Percentiles rank a stretch among this genome's conserved stretches.
phyloP scores from a whole-genome alignment of 441 rosid genomes.

The Arabidopsis lyrata region DNA sequence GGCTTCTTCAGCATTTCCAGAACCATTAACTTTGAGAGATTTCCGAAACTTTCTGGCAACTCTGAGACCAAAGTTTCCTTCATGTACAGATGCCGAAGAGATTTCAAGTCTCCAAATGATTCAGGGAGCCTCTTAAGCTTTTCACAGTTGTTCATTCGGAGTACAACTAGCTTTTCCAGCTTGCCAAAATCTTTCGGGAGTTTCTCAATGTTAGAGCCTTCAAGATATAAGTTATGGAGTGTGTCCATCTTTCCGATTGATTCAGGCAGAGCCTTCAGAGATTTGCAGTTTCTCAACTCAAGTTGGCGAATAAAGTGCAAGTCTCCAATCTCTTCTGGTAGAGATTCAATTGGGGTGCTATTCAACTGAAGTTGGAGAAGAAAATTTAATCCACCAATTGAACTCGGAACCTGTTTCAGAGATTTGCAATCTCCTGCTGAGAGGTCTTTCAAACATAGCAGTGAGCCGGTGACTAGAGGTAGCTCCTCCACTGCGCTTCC shows the following conservation, averaged over 20 bases:
- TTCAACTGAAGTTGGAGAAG: slow-evolving; percentile 52
- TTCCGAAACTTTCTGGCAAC: slow-evolving; percentile 67
- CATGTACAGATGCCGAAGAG: slow-evolving; percentile 54
- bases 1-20: slow-evolving; percentile 58
- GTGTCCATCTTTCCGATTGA: slow-evolving; percentile 53
- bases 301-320: slow-evolving; percentile 55
- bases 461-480: slow-evolving; percentile 49
- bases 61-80: slow-evolving; percentile 52
- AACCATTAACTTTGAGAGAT: slow-evolving; percentile 51
- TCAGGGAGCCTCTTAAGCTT: slow-evolving; percentile 59
- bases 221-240: slow-evolving; percentile 49
- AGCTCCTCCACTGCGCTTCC: slow-evolving; percentile 47
- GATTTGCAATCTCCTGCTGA: slow-evolving; percentile 49
- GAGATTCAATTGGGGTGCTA: slow-evolving; percentile 47
- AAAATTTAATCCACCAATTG: slow-evolving; percentile 53
- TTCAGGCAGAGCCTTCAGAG: slow-evolving; percentile 52
- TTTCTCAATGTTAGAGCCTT: slow-evolving; percentile 48
- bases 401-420: slow-evolving; percentile 51
- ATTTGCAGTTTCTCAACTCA: slow-evolving; percentile 49
- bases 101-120: slow-evolving; percentile 58
- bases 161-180: slow-evolving; percentile 51
- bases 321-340: slow-evolving; percentile 55
- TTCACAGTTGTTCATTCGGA: slow-evolving; percentile 50
- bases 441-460: slow-evolving; percentile 49
- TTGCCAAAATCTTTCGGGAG: slow-evolving; percentile 60